Evolutionary conservation across 257 asterid species (phyloP).

Genomic region (Primulina eburnea): DNA sequence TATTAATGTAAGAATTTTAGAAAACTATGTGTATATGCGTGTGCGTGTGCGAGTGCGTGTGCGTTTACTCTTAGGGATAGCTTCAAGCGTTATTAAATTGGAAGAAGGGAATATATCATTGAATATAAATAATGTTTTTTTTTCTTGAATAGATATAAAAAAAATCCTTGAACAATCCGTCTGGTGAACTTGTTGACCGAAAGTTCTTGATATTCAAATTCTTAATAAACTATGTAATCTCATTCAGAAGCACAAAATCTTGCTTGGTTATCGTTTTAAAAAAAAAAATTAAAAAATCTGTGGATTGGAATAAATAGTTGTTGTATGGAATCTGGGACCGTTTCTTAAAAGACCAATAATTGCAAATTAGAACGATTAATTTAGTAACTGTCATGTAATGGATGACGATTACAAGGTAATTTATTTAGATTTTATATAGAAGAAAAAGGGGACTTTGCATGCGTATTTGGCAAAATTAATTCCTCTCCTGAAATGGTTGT

Average conservation of each 20-base stretch:
- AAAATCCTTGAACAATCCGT: not conserved
- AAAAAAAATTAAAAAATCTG: slow-evolving; percentile 19
- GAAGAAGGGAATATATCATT: too few relatives aligned
- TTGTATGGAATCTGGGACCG: slow-evolving; percentile 31
- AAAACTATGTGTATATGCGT: too few relatives aligned
- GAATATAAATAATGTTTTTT: not conserved
- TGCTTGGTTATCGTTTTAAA: slow-evolving; percentile 26
- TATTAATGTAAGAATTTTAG: too few relatives aligned
- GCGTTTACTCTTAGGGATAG: too few relatives aligned
- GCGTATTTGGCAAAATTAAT: not conserved
- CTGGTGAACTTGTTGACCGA: slow-evolving; percentile 6
- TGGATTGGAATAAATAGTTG: slow-evolving; percentile 42
- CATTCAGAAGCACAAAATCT: slow-evolving; percentile 31
- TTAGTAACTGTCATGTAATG: slow-evolving; percentile 42
- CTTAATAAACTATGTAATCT: slow-evolving; percentile 5
- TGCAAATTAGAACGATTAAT: slow-evolving; percentile 13
- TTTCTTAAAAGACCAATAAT: slow-evolving; percentile 13
- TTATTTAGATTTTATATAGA: too few relatives aligned
- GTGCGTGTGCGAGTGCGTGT: too few relatives aligned
- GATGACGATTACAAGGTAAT: slow-evolving; percentile 32
- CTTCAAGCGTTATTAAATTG: too few relatives aligned
- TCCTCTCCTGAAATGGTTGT: not conserved
- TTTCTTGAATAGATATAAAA: too few relatives aligned
- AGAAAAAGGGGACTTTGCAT: slow-evolving; percentile 1
- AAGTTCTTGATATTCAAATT: not conserved